phyloP scores from a whole-genome alignment of 768 basidiomycete genomes.

The Panellus pusillus region DNA sequence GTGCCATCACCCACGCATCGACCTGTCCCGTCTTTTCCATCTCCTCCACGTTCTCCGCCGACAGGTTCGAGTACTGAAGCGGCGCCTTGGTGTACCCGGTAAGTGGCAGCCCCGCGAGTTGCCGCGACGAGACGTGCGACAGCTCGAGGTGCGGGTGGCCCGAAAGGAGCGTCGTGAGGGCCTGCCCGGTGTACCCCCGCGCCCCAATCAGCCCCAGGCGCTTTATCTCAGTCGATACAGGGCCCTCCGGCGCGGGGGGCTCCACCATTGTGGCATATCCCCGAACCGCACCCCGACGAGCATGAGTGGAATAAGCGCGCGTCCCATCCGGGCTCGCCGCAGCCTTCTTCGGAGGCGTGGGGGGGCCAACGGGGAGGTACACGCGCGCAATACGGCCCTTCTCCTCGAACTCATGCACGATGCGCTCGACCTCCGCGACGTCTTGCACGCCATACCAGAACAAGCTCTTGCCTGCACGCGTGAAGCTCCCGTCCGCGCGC shows the following conservation, averaged over 20 bases:
- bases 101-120: conserved; percentile 81
- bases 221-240: conserved; percentile 67
- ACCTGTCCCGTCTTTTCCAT: conserved; percentile 91
- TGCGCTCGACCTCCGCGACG: conserved; percentile 85
- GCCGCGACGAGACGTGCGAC: conserved; percentile 95
- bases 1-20: conserved; percentile 98
- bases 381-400: conserved; percentile 84
- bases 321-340: conserved; percentile 37
- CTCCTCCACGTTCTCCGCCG: conserved; percentile 70
- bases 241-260: conserved; percentile 25
- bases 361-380: conserved; percentile 85
- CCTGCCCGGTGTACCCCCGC: conserved; percentile 93
- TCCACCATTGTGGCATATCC: conserved; percentile 77
- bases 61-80: conserved; percentile 80
- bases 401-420: conserved; percentile 72
- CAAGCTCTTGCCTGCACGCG: conserved; percentile 86
- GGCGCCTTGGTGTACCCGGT: conserved; percentile 77
- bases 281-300: conserved; percentile 51
- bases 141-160: conserved; percentile 86
- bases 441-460: conserved; percentile 98
- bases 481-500: conserved; percentile 96
- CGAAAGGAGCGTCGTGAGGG: conserved; percentile 83
- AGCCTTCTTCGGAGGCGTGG: conserved; percentile 56
- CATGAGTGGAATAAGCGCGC: conserved; percentile 60
- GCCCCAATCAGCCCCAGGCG: conserved; percentile 94